Conservation (phyloP, 176 grass and related monocot species). For the Sorghum bicolor region Sorghum_bicolor_NCBIv3 NC_012873.2:13822501-13823000, state of each 20-base stretch:
- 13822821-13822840: conserved; percentile 72
- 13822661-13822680: not conserved
- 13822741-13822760: conserved; percentile 15
- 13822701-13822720: not conserved
- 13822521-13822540: not conserved
- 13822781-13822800: conserved; percentile 44
- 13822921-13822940: not conserved
- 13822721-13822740: conserved; percentile 16
- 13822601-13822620: not conserved
- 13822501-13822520: not conserved
- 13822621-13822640: not conserved
- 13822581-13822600: conserved; percentile 2
- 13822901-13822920: conserved; percentile 2
- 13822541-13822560: not conserved
- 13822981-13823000: conserved; percentile 68
- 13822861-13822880: conserved; percentile 88
- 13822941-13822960: conserved; percentile 15
- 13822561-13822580: not conserved
- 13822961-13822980: conserved; percentile 99
- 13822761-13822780: not conserved
- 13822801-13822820: conserved; percentile 92
- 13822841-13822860: conserved; percentile 87
- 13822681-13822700: not conserved
- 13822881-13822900: conserved; percentile 62
- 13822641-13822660: not conserved